Evolutionary conservation across 805 yeast species (phyloP).

Genomic region (Kazachstania kunashirensis): DNA sequence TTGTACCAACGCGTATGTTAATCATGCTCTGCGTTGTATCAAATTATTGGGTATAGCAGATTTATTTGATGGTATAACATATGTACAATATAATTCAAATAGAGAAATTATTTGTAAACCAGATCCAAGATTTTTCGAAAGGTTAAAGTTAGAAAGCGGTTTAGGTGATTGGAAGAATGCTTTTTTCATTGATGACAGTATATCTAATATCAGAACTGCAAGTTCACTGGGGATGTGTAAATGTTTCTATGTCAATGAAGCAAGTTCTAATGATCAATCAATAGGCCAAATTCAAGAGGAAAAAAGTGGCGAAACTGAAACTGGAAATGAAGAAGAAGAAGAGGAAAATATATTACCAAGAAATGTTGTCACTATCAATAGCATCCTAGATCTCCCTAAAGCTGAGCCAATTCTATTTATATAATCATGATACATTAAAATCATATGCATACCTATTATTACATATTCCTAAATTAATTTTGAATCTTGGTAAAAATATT

Average conservation of each 20-base stretch:
- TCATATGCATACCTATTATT: not conserved
- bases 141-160: constrained; percentile 50
- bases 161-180: constrained; percentile 35
- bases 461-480: not conserved
- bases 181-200: constrained; percentile 82
- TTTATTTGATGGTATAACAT: constrained; percentile 84
- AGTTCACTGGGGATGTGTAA: constrained; percentile 58
- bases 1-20: constrained; percentile 85
- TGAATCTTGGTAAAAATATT: constrained; percentile 15
- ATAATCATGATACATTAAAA: not conserved
- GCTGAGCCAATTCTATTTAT: constrained; percentile 4
- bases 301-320: not conserved
- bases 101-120: constrained; percentile 80
- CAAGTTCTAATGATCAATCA: constrained; percentile 41
- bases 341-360: constrained; percentile 18
- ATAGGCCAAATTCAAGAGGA: too few species aligned
- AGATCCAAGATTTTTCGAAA: constrained; percentile 53
- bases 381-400: constrained; percentile 43
- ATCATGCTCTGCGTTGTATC: constrained; percentile 74
- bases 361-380: constrained; percentile 39
- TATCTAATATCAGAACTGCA: constrained; percentile 68
- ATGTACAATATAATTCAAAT: constrained; percentile 63
- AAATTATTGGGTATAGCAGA: constrained; percentile 77
- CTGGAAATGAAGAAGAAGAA: constrained; percentile 24
- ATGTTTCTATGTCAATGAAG: constrained; percentile 65